Base-by-base conservation (phyloP, 164 flowering plant species). In the Magnolia changhungtana region DNA sequence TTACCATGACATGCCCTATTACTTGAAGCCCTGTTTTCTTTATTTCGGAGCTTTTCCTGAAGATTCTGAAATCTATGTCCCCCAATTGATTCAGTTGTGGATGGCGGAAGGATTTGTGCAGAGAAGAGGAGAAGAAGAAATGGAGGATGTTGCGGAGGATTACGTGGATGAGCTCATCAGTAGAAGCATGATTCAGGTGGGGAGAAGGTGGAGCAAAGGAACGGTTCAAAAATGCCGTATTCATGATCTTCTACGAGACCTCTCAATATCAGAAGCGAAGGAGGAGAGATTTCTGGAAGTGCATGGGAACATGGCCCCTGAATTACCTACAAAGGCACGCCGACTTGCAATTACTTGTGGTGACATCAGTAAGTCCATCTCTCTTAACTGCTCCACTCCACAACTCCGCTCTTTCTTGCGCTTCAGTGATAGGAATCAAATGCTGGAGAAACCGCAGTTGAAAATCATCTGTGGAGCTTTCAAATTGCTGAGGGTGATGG, bases 81-180 rank as follows among this genome's bases (percentile, higher is more conserved):
- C 6, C 7, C 0, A 37, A 37, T 37, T 37, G 45, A 3, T 37
- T 37, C 45, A 37, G 14, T 6, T 45, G 23, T 70, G 72, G 72
- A 37, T n/a, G 3, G 52, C 72, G 0, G 72, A 70, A 49, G 72
- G 72, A 16, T 70, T 70, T 19, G 72, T 70, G 45, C 11, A 49
- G 7, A 6, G 11, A 20, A 45, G 27, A 49, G 72, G 55, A 14
- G 59, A 49, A 7, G 21, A 45, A n/a, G 37, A 45, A 11, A 7
- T 70, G 55, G 72, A 70, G 55, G 72, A 70, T 8, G 52, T 49
- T 18, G 72, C 58, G 16, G 72, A 70, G 58, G 71, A 68, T 68
- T 37, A 13, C 68, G 11, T 65, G 29, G 14, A 20, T 13, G 68
- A 65, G 18, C 68, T 65, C 8, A 23, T 23, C 29, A 24, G 24